A percentile compares a stretch with the other conserved stretches of the same genome.
These are phyloP conservation scores for Trametes elegans DNA, from an alignment of 768 basidiomycete genomes.

Conservation along the genomic window DNA sequence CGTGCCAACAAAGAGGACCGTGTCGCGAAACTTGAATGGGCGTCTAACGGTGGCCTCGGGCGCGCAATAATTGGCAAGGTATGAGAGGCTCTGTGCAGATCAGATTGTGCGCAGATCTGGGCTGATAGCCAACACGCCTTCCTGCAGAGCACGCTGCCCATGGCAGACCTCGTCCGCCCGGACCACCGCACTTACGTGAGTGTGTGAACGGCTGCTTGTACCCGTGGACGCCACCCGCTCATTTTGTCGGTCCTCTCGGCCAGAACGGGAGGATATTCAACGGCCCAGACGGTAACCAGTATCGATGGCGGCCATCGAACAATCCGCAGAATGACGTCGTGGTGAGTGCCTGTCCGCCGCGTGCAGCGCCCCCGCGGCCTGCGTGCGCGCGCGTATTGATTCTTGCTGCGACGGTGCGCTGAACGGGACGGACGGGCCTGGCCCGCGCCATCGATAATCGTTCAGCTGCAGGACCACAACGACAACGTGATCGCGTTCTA, in stretches of 20 bases:
- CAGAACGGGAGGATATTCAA: constrained; percentile 57
- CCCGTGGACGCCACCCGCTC: constrained; percentile 11
- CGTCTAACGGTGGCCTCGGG: constrained; percentile 76
- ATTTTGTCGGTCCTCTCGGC: constrained; percentile 11
- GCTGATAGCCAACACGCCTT: constrained; percentile 23
- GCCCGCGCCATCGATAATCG: constrained; percentile 16
- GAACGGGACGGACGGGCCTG: too few relatives aligned
- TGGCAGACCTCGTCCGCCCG: constrained; percentile 78
- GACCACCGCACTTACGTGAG: constrained; percentile 62
- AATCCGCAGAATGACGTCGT: constrained; percentile 52
- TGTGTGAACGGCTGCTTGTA: constrained; percentile 20
- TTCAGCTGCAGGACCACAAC: constrained; percentile 69
- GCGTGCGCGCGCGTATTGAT: constrained; percentile 2
- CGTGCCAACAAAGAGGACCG: constrained; percentile 85
- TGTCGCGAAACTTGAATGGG: constrained; percentile 87
- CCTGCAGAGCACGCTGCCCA: constrained; percentile 67
- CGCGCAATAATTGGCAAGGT: constrained; percentile 87
- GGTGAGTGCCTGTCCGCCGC: constrained; percentile 38
- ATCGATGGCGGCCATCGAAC: constrained; percentile 75
- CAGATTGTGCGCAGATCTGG: constrained; percentile 26
- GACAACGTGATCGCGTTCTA: constrained; percentile 75
- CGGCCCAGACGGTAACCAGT: constrained; percentile 78
- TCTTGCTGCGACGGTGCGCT: background rate
- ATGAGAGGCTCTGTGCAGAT: constrained; percentile 11
- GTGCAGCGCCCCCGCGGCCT: constrained; percentile 10